Evolutionary conservation across 306 rosid genomes (phyloP).

Genomic region (Purshia tridentata): DNA sequence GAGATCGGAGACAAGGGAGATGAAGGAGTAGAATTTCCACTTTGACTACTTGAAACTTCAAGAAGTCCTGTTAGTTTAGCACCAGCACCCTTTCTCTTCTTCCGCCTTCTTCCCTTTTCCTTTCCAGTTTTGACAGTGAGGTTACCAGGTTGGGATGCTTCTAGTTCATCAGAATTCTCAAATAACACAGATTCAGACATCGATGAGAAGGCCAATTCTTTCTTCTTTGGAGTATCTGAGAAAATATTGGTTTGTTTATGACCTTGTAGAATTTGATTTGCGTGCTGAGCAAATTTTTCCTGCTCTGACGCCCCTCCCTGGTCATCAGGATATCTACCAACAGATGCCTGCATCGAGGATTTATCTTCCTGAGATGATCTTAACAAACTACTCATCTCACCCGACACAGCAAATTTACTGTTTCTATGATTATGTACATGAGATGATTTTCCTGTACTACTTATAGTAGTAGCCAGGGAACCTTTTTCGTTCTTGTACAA

Average conservation of each 20-base stretch:
- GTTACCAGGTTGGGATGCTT: slow-evolving; percentile 43
- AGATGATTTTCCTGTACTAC: slow-evolving; percentile 37
- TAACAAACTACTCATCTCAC: slow-evolving; percentile 40
- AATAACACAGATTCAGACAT: slow-evolving; percentile 26
- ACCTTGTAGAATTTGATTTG: slow-evolving; percentile 31
- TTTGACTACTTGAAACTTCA: slow-evolving; percentile 94
- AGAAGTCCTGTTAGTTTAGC: slow-evolving; percentile 49
- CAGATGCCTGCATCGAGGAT: slow-evolving; percentile 32
- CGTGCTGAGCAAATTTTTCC: slow-evolving; percentile 31
- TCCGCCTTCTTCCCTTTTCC: slow-evolving; percentile 68
- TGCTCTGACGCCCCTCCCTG: slow-evolving; percentile 32
- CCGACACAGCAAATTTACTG: slow-evolving; percentile 40
- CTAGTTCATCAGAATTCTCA: slow-evolving; percentile 38
- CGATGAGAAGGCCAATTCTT: slow-evolving; percentile 32
- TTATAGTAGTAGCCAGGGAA: slow-evolving; percentile 33
- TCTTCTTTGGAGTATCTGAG: slow-evolving; percentile 39
- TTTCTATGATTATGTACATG: slow-evolving; percentile 33
- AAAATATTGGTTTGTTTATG: slow-evolving; percentile 26
- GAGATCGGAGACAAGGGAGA: slow-evolving; percentile 74
- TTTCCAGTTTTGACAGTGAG: slow-evolving; percentile 69
- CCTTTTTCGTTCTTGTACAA: slow-evolving; percentile 33
- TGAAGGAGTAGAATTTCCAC: slow-evolving; percentile 96
- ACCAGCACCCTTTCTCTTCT: slow-evolving; percentile 62
- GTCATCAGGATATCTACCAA: slow-evolving; percentile 31
- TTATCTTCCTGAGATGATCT: slow-evolving; percentile 30